phyloP scores from a whole-genome alignment of 352 stramenopile species.

The Phytophthora boehmeriae region DNA sequence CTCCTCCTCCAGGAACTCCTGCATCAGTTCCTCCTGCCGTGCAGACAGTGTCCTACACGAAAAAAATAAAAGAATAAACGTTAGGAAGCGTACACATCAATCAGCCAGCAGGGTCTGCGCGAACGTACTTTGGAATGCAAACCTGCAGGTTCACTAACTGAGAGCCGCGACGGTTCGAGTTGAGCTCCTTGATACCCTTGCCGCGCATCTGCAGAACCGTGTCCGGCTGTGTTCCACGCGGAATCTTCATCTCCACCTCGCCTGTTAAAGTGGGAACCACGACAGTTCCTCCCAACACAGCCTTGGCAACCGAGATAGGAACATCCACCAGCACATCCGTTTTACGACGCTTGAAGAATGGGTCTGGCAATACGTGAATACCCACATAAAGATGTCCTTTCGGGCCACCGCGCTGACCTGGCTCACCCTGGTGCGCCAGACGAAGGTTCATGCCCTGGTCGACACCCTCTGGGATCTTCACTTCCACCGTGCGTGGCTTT shows the following conservation, averaged over 20 bases:
- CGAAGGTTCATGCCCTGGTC: constrained; percentile 97
- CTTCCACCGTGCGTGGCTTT: constrained; percentile 93
- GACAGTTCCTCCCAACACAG: constrained; percentile 92
- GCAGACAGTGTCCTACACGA: constrained; percentile 82
- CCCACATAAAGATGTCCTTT: constrained; percentile 94
- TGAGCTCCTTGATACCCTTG: constrained; percentile 96
- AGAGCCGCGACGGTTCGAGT: constrained; percentile 92
- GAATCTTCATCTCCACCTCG: constrained; percentile 97
- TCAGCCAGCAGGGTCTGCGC: not conserved
- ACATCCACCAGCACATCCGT: constrained; percentile 95
- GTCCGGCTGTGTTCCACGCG: constrained; percentile 94
- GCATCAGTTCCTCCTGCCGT: constrained; percentile 96
- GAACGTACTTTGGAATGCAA: constrained; percentile 92
- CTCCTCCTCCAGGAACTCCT: constrained; percentile 95
- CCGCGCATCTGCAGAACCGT: constrained; percentile 96
- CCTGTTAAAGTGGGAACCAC: constrained; percentile 97
- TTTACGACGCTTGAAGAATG: constrained; percentile 96
- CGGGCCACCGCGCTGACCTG: constrained; percentile 82
- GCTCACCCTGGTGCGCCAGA: constrained; percentile 92
- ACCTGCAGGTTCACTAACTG: constrained; percentile 98
- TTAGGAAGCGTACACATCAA: not conserved
- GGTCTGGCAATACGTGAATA: constrained; percentile 93
- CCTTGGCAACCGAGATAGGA: constrained; percentile 93
- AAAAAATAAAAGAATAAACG: constrained; percentile 4
- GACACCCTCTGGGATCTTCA: constrained; percentile 95